phyloP scores from a whole-genome alignment of 495 filamentous ascomycete species.

The Penicillium samsonianum region DNA sequence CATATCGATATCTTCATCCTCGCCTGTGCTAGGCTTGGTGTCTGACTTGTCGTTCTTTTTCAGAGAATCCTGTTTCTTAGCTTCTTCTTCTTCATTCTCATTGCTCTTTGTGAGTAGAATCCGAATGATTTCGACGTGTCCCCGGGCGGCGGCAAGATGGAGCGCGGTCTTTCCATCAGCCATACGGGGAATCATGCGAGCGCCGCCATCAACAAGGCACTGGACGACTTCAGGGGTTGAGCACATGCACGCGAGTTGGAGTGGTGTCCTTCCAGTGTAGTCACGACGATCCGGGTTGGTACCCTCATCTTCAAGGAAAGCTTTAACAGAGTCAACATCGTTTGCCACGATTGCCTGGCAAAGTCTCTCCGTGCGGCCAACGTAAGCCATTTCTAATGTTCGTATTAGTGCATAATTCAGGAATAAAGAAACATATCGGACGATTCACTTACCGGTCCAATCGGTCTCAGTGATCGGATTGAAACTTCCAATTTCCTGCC shows the following conservation, averaged over 20 bases:
- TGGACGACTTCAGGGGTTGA: constrained; percentile 70
- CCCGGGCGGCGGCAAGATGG: constrained; percentile 72
- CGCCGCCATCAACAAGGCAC: constrained; percentile 68
- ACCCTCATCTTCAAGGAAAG: constrained; percentile 64
- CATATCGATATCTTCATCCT: constrained; percentile 17
- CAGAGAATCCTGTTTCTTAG: constrained; percentile 54
- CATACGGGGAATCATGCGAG: constrained; percentile 67
- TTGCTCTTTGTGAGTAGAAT: constrained; percentile 69
- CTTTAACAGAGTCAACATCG: constrained; percentile 64
- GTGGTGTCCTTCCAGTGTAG: constrained; percentile 76
- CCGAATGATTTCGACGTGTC: constrained; percentile 65
- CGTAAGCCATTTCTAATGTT: constrained; percentile 60
- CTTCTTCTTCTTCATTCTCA: constrained; percentile 67
- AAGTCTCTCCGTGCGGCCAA: constrained; percentile 67
- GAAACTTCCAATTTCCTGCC: constrained; percentile 71
- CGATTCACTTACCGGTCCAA: constrained; percentile 67
- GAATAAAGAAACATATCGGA: too few species aligned
- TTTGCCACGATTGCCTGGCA: constrained; percentile 76
- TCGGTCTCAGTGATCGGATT: constrained; percentile 78
- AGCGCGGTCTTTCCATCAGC: constrained; percentile 78
- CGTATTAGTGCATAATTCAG: background rate
- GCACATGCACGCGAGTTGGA: constrained; percentile 70
- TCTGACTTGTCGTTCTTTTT: constrained; percentile 34
- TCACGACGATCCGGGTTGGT: constrained; percentile 66
- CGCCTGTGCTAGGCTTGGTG: background rate